Evolutionary conservation across 345 rosid species (phyloP).

Genomic region (Viola odorata): DNA sequence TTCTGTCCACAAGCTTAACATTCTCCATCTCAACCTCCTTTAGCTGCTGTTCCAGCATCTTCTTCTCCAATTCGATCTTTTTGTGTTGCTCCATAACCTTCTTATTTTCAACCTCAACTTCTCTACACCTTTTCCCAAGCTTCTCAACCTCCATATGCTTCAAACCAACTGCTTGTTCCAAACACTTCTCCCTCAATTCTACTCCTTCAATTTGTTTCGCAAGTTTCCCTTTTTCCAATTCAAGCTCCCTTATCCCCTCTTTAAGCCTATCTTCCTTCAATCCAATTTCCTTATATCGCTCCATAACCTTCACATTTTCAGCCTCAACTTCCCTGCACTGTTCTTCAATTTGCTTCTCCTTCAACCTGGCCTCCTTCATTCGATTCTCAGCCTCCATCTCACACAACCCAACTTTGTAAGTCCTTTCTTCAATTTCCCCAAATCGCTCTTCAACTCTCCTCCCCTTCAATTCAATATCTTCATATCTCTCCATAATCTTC

Average conservation of each 20-base stretch:
- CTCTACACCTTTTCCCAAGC: conserved; percentile 12
- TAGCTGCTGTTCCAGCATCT: background rate
- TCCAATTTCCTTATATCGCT: conserved; percentile 9
- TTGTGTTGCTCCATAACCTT: background rate
- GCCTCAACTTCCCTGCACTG: background rate
- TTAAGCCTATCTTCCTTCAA: conserved; percentile 10
- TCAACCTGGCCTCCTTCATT: background rate
- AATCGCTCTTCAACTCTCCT: conserved; percentile 13
- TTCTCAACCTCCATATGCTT: conserved; percentile 25
- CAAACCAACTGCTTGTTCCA: conserved; percentile 1
- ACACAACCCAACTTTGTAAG: background rate
- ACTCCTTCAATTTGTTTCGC: conserved; percentile 8
- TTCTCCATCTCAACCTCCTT: conserved; percentile 16
- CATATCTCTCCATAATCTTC: conserved; percentile 1
- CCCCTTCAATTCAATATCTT: conserved; percentile 20
- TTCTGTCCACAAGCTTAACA: conserved; percentile 12
- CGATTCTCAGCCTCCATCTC: conserved; percentile 9
- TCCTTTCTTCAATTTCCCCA: background rate
- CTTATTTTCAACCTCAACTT: background rate
- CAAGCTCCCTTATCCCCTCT: conserved; percentile 12
- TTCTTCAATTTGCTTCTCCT: conserved; percentile 19
- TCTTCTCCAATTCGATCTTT: conserved; percentile 10
- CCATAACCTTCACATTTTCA: background rate
- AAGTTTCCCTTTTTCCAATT: conserved; percentile 7
- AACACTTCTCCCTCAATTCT: conserved; percentile 3